Conservation (phyloP, 345 rosid species). For the Aquilaria sinensis region DNA sequence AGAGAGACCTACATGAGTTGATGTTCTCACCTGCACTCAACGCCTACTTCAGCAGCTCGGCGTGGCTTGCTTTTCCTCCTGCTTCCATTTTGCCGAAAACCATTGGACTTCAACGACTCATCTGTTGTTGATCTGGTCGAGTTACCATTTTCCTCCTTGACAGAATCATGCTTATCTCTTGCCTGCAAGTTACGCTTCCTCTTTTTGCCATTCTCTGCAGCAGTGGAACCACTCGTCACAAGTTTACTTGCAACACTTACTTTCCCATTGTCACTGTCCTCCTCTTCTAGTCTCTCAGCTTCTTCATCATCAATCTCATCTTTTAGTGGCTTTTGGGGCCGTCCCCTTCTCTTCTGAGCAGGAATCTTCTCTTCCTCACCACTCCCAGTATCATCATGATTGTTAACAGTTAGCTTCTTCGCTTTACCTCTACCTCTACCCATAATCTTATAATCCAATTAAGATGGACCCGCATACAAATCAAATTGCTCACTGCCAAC, state of each 20-base stretch:
- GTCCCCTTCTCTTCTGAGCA: conserved; percentile 61
- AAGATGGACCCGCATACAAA: conserved; percentile 21
- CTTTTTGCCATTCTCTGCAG: conserved; percentile 55
- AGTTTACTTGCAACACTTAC: conserved; percentile 27
- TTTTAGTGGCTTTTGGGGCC: conserved; percentile 59
- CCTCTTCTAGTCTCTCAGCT: conserved; percentile 40
- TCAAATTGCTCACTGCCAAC: conserved; percentile 22
- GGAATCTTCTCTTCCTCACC: conserved; percentile 73
- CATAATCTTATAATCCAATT: conserved; percentile 30
- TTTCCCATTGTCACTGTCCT: conserved; percentile 45
- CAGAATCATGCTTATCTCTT: conserved; percentile 42
- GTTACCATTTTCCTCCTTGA: conserved; percentile 46
- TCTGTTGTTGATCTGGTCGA: conserved; percentile 39
- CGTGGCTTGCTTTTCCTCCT: conserved; percentile 71
- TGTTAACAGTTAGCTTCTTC: conserved; percentile 38
- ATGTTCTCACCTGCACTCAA: conserved; percentile 48
- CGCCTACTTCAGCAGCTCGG: conserved; percentile 66
- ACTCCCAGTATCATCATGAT: conserved; percentile 49
- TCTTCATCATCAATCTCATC: conserved; percentile 57
- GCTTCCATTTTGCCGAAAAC: conserved; percentile 60
- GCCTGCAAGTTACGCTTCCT: conserved; percentile 42
- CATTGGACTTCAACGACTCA: conserved; percentile 47
- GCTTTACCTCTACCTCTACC: conserved; percentile 81
- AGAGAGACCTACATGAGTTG: conserved; percentile 16
- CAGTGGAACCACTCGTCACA: conserved; percentile 22